phyloP scores from a whole-genome alignment of 495 filamentous ascomycete genomes.

The Xylaria longipes region DNA sequence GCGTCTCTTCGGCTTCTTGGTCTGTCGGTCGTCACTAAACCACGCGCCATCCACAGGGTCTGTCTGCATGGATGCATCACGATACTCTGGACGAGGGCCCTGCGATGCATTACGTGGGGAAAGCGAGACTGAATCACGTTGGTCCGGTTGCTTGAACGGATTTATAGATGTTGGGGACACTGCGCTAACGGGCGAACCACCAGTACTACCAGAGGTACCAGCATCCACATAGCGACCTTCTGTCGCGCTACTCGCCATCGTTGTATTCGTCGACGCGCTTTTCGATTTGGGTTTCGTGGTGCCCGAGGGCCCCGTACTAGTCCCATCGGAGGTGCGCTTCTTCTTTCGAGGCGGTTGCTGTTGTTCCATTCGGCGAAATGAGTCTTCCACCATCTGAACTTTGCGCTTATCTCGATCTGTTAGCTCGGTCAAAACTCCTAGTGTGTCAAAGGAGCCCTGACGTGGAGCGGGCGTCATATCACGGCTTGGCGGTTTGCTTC shows the following conservation, averaged over 20 bases:
- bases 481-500: conserved; percentile 78
- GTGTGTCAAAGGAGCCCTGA: conserved; percentile 57
- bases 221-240: conserved; percentile 57
- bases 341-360: conserved; percentile 64
- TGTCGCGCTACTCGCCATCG: conserved; percentile 42
- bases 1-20: conserved; percentile 44
- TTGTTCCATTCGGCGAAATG: conserved; percentile 70
- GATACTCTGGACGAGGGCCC: conserved; percentile 46
- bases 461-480: conserved; percentile 75
- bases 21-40: conserved; percentile 41
- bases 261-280: conserved; percentile 42
- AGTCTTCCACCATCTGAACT: conserved; percentile 81
- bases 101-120: conserved; percentile 43
- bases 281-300: conserved; percentile 47
- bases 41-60: conserved; percentile 54
- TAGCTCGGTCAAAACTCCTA: conserved; percentile 65
- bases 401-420: conserved; percentile 90
- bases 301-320: conserved; percentile 38
- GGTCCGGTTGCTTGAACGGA: conserved; percentile 30
- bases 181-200: conserved; percentile 53
- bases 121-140: conserved; percentile 29
- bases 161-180: conserved; percentile 42
- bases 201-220: conserved; percentile 55
- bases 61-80: conserved; percentile 57
- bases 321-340: conserved; percentile 67